Conservation (phyloP, 306 rosid genomes). For the Malus sylvestris region DNA sequence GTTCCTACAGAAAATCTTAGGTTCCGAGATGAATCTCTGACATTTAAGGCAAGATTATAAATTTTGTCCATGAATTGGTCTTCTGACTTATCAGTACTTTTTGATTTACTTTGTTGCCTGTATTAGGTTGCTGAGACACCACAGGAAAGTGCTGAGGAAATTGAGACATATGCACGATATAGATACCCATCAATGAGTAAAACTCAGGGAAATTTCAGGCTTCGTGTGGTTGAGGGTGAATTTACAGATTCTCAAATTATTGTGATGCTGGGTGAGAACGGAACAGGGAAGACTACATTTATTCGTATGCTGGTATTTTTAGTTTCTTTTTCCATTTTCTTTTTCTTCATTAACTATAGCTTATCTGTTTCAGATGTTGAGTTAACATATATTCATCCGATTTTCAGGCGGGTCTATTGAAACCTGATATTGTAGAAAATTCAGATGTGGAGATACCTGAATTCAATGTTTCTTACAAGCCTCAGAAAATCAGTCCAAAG, state of each 20-base stretch:
- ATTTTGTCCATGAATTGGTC: not conserved
- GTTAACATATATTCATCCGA: not conserved
- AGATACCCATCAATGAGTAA: constrained; percentile 79
- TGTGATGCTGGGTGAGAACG: constrained; percentile 97
- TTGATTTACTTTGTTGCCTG: not conserved
- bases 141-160: constrained; percentile 83
- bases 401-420: constrained; percentile 82
- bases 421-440: constrained; percentile 70
- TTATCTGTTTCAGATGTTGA: not conserved
- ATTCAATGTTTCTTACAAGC: constrained; percentile 90
- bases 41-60: constrained; percentile 56
- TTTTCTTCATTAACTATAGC: not conserved
- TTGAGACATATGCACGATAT: constrained; percentile 81
- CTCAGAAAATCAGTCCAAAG: constrained; percentile 89
- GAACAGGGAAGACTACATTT: constrained; percentile 96
- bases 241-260: constrained; percentile 90
- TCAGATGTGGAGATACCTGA: constrained; percentile 79
- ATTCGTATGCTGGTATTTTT: constrained; percentile 89
- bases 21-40: constrained; percentile 84
- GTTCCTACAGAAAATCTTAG: constrained; percentile 95
- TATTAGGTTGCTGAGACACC: constrained; percentile 94
- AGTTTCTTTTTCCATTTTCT: not conserved
- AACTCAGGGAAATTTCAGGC: constrained; percentile 82
- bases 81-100: not conserved
- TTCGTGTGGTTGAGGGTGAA: constrained; percentile 78